Evolutionary conservation across 805 yeast genomes (phyloP).

Genomic region (Cephaloascus fragrans): DNA sequence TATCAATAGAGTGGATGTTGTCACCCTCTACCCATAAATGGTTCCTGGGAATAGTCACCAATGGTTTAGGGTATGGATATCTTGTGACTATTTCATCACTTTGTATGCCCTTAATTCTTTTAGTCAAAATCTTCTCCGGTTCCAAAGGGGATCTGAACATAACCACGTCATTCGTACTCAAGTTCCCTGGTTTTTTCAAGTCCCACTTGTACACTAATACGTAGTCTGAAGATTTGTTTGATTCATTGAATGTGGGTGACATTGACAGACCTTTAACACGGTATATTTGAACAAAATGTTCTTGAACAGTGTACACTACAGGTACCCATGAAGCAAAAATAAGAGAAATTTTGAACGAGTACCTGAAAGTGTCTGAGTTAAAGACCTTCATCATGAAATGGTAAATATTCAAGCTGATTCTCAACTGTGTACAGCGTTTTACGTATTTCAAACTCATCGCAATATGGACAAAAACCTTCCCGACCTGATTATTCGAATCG

Average conservation of each 20-base stretch:
- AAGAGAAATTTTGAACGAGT: conserved; percentile 12
- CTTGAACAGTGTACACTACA: conserved; percentile 56
- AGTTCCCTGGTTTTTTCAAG: conserved; percentile 32
- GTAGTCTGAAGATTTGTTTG: conserved; percentile 37
- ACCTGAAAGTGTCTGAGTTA: not conserved
- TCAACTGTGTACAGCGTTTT: too few species aligned
- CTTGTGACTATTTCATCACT: conserved; percentile 62
- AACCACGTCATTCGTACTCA: conserved; percentile 61
- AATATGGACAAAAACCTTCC: too few species aligned
- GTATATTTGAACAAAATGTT: conserved; percentile 65
- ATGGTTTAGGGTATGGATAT: conserved; percentile 54
- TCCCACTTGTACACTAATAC: conserved; percentile 64
- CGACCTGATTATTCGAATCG: not conserved
- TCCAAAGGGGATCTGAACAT: conserved; percentile 73
- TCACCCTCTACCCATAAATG: conserved; percentile 97
- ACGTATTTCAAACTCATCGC: not conserved
- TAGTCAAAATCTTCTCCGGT: conserved; percentile 67
- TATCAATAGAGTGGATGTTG: conserved; percentile 73
- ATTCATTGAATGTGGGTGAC: conserved; percentile 79
- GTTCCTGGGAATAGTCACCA: conserved; percentile 58
- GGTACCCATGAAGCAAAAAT: conserved; percentile 67
- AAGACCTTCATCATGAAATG: not conserved
- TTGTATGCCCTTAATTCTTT: conserved; percentile 66
- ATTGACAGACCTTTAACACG: conserved; percentile 74
- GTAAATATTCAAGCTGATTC: too few species aligned